phyloP scores from a whole-genome alignment of 2,329 filamentous ascomycete species.

The Colletotrichum eleusines region DNA sequence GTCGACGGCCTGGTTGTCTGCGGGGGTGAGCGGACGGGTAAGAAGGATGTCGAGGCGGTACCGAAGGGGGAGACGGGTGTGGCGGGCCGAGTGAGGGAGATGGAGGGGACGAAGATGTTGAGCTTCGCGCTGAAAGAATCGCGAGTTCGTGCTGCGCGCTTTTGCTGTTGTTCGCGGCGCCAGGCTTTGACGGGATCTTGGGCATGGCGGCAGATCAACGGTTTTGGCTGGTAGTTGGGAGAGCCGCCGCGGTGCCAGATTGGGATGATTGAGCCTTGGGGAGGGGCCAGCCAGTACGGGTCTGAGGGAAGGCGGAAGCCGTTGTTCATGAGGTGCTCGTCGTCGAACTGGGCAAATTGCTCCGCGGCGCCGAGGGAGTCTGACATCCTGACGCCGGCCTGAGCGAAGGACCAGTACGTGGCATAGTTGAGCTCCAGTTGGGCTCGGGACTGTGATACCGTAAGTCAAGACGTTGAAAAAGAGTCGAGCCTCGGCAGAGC shows the following conservation, averaged over 20 bases:
- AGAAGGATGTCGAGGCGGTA: slow-evolving; percentile 16
- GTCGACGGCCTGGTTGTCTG: slow-evolving; percentile 29
- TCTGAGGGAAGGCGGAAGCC: slow-evolving; percentile 39
- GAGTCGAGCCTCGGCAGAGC: neutral
- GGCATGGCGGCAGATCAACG: slow-evolving; percentile 37
- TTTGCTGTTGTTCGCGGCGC: slow-evolving; percentile 22
- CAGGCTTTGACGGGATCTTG: slow-evolving; percentile 38
- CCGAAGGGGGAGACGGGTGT: slow-evolving; percentile 37
- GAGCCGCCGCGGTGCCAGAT: slow-evolving; percentile 39
- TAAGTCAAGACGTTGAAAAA: slow-evolving; percentile 1
- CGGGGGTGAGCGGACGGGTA: slow-evolving; percentile 23
- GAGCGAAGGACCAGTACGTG: slow-evolving; percentile 38
- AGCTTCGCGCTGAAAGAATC: slow-evolving; percentile 19
- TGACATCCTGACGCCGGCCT: slow-evolving; percentile 38
- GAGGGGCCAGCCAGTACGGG: slow-evolving; percentile 38
- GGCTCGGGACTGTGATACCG: slow-evolving; percentile 29
- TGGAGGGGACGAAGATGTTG: slow-evolving; percentile 36
- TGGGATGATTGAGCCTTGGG: slow-evolving; percentile 37
- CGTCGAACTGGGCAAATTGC: slow-evolving; percentile 38
- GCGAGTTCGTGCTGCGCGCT: neutral
- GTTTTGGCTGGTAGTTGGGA: slow-evolving; percentile 39
- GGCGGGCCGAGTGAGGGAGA: slow-evolving; percentile 32
- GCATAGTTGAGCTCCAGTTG: slow-evolving; percentile 41
- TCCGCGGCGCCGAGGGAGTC: slow-evolving; percentile 39
- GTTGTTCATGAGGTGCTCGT: slow-evolving; percentile 41